Base-by-base conservation (phyloP, 2,329 filamentous ascomycete species). In the Amauroascus niger region DNA sequence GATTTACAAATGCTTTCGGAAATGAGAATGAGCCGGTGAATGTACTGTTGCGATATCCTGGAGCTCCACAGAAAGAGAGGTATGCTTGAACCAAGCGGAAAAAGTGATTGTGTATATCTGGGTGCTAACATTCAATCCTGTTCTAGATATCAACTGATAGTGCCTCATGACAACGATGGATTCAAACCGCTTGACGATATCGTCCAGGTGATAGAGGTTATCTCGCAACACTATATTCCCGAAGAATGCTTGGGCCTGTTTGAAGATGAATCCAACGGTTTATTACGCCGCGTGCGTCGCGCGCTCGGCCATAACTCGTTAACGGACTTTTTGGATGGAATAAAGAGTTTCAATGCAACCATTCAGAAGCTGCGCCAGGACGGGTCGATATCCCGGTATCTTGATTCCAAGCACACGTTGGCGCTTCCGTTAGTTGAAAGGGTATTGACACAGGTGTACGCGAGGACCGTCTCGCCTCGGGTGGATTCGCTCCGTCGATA, bases 401-500 rank as follows among this genome's bases (percentile, higher is more conserved):
- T 97, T 45, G 80, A 86, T 59, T 72, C 74, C 46, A 81, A 81
- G 65, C 83, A 86, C 62, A 77, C 79, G 45, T 74, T 96, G 16
- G 82, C 86, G 6, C 76, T 87, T 41, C 80, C 81, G 43, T 79
- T 90, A 47, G 83, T 90, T 45, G 82, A 86, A 60, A 84, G 88
- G 60, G 91, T 96, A 62, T 79, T 95, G 40, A 83, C 80, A 52
- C 90, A 98, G 67, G 86, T 88, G 20, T 97, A 96, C 71, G 83
- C 90, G 63, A 87, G 93, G 49, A 95, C 88, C 4, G 93, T 98
- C 6, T 93, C 90, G 1, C 90, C 88, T 5, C 82, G 86, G 57
- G 88, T 95, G 22, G 87, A 95, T 58, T 80, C 84, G 8, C 80
- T 97, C 11, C 82, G 83, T 55, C 84, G 87, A 62, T 96, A 97